Percentiles rank a stretch among this genome's conserved stretches.
These are phyloP conservation scores for Trichoderma asperellum DNA, from an alignment of 2,329 filamentous ascomycete species.

Conservation along the genomic window DNA sequence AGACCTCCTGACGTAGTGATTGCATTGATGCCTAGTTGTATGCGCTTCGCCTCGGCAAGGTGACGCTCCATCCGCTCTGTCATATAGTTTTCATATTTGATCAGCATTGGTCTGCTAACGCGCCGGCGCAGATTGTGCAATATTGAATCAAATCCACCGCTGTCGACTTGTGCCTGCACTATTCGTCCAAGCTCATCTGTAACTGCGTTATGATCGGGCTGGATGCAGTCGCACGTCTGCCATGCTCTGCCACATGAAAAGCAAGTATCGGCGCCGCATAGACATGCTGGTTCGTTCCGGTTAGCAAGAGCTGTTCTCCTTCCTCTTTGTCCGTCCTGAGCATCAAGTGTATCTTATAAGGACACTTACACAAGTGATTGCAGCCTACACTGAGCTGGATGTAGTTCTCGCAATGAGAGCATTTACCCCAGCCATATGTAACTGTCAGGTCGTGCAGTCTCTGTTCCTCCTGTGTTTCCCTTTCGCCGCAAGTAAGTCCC, in stretches of 20 bases:
- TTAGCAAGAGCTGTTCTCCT: neutral
- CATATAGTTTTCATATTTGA: neutral
- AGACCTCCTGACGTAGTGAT: neutral
- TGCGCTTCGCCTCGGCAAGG: neutral
- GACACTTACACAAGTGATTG: conserved; percentile 55
- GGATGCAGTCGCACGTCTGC: neutral
- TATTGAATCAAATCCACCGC: neutral
- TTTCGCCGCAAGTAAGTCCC: conserved; percentile 50
- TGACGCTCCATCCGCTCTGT: neutral
- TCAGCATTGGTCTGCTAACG: neutral
- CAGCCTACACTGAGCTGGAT: conserved; percentile 56
- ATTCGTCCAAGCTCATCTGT: neutral
- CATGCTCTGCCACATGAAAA: neutral
- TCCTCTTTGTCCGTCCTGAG: neutral
- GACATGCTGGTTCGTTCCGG: neutral
- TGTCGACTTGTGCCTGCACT: neutral
- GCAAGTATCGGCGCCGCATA: neutral
- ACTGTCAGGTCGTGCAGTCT: conserved; percentile 46
- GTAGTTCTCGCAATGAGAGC: conserved; percentile 48
- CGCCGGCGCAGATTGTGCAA: no score
- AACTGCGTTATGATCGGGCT: neutral
- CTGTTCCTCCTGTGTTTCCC: conserved; percentile 47
- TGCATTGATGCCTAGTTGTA: neutral
- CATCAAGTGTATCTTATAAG: neutral
- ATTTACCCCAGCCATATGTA: conserved; percentile 54